These are phyloP conservation scores for Solanum chmielewskii DNA, from an alignment of 257 asterid genomes.

Conservation along the genomic window DNA sequence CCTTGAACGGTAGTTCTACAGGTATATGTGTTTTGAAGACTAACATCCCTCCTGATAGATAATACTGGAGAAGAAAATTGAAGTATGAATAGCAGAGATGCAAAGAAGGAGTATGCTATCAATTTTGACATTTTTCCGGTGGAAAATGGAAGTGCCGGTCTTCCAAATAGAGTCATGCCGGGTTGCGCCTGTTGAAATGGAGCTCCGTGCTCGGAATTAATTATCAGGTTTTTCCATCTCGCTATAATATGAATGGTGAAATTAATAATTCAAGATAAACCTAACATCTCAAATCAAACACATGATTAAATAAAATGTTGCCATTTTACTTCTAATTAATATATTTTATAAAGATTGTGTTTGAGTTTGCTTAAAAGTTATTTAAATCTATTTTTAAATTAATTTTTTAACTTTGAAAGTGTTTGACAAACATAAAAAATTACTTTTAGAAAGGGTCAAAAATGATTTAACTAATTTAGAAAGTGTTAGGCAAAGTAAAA, in stretches of 20 bases:
- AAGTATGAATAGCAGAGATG: slow-evolving; percentile 12
- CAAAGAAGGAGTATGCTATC: background rate
- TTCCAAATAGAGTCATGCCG: background rate
- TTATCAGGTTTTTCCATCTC: background rate
- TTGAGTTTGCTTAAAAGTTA: no score
- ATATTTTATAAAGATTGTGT: no score
- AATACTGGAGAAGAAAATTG: slow-evolving; percentile 19
- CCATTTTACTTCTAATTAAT: no score
- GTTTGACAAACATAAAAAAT: no score
- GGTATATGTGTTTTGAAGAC: slow-evolving; percentile 24
- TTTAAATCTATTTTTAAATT: no score
- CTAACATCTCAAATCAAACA: no score
- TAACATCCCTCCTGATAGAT: slow-evolving; percentile 62
- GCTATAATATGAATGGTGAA: background rate
- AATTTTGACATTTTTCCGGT: background rate
- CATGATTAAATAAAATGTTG: no score
- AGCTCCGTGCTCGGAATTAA: background rate
- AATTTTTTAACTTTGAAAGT: no score
- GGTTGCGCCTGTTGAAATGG: background rate
- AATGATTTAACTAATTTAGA: no score
- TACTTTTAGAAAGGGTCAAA: no score
- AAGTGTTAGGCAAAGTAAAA: no score
- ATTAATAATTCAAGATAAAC: background rate
- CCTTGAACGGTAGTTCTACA: slow-evolving; percentile 91
- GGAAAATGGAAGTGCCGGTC: background rate